Evolutionary conservation across 768 basidiomycete genomes (phyloP).

Genomic region (Trametes gibbosa): DNA sequence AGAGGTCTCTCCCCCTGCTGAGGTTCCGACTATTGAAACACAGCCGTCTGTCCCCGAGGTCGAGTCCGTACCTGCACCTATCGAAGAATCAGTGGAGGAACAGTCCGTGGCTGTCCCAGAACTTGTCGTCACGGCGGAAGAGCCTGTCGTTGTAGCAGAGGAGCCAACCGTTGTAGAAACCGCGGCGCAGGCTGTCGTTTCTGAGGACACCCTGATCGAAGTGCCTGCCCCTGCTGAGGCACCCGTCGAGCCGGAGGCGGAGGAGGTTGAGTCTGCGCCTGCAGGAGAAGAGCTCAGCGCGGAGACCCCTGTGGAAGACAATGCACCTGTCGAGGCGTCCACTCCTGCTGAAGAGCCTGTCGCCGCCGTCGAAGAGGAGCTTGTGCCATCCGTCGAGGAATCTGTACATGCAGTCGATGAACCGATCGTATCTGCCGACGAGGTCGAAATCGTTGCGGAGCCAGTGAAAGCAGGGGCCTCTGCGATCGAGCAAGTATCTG

Average conservation of each 20-base stretch:
- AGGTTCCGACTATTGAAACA: neutral
- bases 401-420: neutral
- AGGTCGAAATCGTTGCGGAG: neutral
- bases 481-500: conserved; percentile 3
- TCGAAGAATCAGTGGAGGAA: neutral
- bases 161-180: neutral
- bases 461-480: neutral
- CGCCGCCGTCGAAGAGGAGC: neutral
- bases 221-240: neutral
- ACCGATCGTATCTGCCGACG: neutral
- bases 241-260: neutral
- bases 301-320: neutral
- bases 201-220: neutral
- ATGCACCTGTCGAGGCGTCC: neutral
- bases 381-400: neutral
- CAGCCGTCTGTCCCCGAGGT: neutral
- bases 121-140: neutral
- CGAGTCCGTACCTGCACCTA: neutral
- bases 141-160: neutral
- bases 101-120: neutral
- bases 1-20: neutral
- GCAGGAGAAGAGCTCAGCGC: neutral
- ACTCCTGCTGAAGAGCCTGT: neutral
- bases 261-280: neutral
- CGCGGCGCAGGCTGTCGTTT: neutral